phyloP scores from a whole-genome alignment of 306 rosid species.

The Rosa multiflora region DNA sequence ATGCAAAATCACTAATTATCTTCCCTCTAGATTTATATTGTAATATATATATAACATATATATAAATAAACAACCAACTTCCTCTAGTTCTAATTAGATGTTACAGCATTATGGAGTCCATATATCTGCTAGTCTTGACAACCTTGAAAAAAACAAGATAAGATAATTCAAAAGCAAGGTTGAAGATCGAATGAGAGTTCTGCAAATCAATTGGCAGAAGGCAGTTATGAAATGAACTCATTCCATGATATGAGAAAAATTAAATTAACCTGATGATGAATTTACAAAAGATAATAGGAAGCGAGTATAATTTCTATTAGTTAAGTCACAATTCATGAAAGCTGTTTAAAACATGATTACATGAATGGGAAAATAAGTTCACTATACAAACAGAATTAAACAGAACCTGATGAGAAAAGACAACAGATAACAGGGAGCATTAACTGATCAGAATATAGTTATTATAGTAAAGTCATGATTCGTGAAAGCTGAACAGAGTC shows the following conservation, averaged over 20 bases:
- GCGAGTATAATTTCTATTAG: not conserved
- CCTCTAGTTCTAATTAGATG: not conserved
- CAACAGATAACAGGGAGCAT: conserved; percentile 9
- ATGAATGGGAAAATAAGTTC: not conserved
- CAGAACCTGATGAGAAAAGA: not conserved
- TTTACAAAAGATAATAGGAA: not conserved
- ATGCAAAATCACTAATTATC: conserved; percentile 4
- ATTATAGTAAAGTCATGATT: not conserved
- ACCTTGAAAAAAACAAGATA: not conserved
- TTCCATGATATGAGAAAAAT: not conserved
- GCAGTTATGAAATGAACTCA: not conserved
- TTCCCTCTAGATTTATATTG: too few species aligned
- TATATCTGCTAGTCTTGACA: not conserved
- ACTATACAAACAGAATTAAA: conserved; percentile 3
- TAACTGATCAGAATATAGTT: not conserved
- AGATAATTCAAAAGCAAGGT: not conserved
- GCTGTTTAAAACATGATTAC: not conserved
- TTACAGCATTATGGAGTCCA: not conserved
- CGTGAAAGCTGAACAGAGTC: not conserved
- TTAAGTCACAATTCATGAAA: not conserved
- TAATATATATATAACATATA: too few species aligned
- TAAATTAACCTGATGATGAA: not conserved
- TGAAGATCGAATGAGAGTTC: not conserved
- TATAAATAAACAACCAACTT: too few species aligned
- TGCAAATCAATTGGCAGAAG: not conserved